Conservation (phyloP, 805 yeast species). For the Kluyveromyces starmeri region DNA sequence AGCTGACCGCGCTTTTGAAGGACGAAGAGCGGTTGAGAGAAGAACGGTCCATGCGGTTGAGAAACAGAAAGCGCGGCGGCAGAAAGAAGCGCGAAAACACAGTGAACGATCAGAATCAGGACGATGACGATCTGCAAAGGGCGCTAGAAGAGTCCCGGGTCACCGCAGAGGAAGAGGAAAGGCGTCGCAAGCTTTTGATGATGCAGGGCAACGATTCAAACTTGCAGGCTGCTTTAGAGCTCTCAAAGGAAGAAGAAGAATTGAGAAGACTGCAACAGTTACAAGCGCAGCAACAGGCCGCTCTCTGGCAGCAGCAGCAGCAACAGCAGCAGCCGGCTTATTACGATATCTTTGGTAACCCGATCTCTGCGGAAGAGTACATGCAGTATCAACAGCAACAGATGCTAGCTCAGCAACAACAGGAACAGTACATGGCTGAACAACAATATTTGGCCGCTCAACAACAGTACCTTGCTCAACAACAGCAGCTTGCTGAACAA, state of each 20-base stretch:
- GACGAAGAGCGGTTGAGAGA: slow-evolving; percentile 74
- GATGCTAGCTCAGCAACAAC: slow-evolving; percentile 17
- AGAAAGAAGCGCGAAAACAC: slow-evolving; percentile 24
- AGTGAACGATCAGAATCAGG: slow-evolving; percentile 30
- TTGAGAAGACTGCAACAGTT: slow-evolving; percentile 23
- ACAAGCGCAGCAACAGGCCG: slow-evolving; percentile 17
- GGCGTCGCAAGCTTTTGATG: slow-evolving; percentile 34
- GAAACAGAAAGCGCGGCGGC: slow-evolving; percentile 31
- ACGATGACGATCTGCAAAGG: slow-evolving; percentile 67
- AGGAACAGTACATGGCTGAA: slow-evolving; percentile 18
- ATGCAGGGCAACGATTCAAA: slow-evolving; percentile 19
- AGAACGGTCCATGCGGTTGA: slow-evolving; percentile 45
- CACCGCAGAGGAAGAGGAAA: slow-evolving; percentile 80
- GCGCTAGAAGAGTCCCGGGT: slow-evolving; percentile 73
- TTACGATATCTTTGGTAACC: slow-evolving; percentile 30
- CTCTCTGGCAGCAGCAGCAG: slow-evolving; percentile 17
- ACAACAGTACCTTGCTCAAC: slow-evolving; percentile 20
- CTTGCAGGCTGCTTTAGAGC: slow-evolving; percentile 23
- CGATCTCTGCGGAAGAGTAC: slow-evolving; percentile 30
- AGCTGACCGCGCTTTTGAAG: slow-evolving; percentile 64
- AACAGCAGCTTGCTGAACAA: slow-evolving; percentile 21
- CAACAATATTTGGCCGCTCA: slow-evolving; percentile 23
- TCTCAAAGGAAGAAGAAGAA: slow-evolving; percentile 27
- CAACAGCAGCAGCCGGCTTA: slow-evolving; percentile 24
- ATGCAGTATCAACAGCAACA: slow-evolving; percentile 24